phyloP scores from a whole-genome alignment of 208 protist genomes.

The Trypanosoma lewisi region DNA sequence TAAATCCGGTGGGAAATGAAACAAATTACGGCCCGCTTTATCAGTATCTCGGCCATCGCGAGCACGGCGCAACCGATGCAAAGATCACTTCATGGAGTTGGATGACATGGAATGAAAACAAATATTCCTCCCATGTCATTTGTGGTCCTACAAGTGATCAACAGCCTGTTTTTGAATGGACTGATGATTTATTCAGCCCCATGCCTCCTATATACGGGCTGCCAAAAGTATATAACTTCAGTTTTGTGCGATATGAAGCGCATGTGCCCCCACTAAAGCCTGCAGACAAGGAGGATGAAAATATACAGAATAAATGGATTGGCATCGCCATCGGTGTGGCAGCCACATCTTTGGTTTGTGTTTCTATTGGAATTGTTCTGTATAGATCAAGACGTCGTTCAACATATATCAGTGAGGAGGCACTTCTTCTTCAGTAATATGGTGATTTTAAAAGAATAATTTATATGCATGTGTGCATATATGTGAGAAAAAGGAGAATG shows the following conservation, averaged over 20 bases:
- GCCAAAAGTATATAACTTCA: conserved; percentile 22
- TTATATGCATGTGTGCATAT: neutral
- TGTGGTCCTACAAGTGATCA: conserved; percentile 31
- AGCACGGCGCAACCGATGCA: conserved; percentile 40
- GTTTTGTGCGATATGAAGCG: conserved; percentile 20
- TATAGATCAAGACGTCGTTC: neutral
- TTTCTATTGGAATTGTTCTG: conserved; percentile 1
- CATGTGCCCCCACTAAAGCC: neutral
- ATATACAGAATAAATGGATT: conserved; percentile 20
- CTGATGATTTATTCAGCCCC: conserved; percentile 15
- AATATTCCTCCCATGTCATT: conserved; percentile 26
- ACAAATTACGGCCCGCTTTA: conserved; percentile 29
- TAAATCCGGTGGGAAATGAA: conserved; percentile 37
- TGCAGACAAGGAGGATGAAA: conserved; percentile 8
- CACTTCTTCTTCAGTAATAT: neutral
- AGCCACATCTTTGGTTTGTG: neutral
- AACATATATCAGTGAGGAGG: neutral
- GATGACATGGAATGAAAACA: conserved; percentile 12
- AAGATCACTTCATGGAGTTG: conserved; percentile 36
- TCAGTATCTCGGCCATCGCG: conserved; percentile 23
- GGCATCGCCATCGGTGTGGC: conserved; percentile 10
- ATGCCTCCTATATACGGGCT: conserved; percentile 31
- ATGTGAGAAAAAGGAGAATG: too few species aligned
- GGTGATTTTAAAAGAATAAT: neutral
- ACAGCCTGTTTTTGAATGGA: conserved; percentile 32